phyloP scores from a whole-genome alignment of 2,329 filamentous ascomycete genomes.

The Chalara sp. region DNA sequence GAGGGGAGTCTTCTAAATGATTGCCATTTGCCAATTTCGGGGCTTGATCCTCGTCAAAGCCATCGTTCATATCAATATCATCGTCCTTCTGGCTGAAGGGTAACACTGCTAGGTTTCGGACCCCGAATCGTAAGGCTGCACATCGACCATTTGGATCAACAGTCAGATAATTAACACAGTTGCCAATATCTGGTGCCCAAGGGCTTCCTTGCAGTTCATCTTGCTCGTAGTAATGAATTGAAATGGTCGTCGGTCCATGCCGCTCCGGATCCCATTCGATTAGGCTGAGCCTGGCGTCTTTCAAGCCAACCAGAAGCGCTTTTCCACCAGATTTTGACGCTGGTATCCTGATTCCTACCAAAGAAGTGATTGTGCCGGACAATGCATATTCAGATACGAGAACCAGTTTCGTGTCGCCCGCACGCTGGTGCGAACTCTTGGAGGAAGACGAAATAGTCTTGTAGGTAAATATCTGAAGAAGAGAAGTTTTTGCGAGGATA shows the following conservation, averaged over 20 bases:
- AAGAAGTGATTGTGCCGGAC: constrained; percentile 75
- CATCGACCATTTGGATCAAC: constrained; percentile 91
- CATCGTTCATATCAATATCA: constrained; percentile 85
- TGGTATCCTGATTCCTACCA: constrained; percentile 69
- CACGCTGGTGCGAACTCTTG: constrained; percentile 47
- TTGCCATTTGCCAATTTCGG: constrained; percentile 21
- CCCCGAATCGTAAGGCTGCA: constrained; percentile 87
- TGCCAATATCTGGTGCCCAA: constrained; percentile 69
- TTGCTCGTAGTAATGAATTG: constrained; percentile 97
- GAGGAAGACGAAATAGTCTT: constrained; percentile 47
- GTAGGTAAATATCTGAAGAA: constrained; percentile 84
- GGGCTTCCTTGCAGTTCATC: constrained; percentile 79
- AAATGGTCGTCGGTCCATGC: constrained; percentile 76
- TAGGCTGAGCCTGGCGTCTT: constrained; percentile 87
- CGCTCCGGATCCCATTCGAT: constrained; percentile 87
- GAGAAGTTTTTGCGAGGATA: constrained; percentile 83
- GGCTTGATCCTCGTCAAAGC: constrained; percentile 68
- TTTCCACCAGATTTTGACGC: constrained; percentile 76
- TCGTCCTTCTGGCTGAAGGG: constrained; percentile 84
- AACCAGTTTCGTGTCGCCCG: constrained; percentile 68
- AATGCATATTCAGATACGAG: constrained; percentile 80
- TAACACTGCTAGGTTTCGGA: constrained; percentile 83
- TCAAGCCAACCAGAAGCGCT: constrained; percentile 74
- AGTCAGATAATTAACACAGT: constrained; percentile 73
- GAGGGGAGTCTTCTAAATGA: constrained; percentile 53